Base-by-base conservation (phyloP, 2,329 filamentous ascomycete genomes). In the Verticillium alfalfae region DNA sequence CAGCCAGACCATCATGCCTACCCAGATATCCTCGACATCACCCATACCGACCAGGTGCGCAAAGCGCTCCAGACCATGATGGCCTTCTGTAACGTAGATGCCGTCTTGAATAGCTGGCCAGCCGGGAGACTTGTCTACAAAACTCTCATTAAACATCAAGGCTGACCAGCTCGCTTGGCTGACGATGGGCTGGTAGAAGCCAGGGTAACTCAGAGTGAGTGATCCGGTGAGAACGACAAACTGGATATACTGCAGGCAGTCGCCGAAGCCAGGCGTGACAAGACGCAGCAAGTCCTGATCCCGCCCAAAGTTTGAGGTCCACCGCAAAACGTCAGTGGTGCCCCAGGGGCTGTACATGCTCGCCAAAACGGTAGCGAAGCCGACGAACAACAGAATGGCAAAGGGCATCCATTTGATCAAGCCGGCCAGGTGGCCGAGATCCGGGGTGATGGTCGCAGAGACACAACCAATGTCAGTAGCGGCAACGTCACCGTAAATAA, bases 251-350 rank as follows among this genome's bases (percentile, higher is more conserved):
- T 98, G 93, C 61, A 99, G 81, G 70, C 95, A 99, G 72, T 99
- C 95, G 7, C 92, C 93, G 72, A 99, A 98, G 1, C 95, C 95
- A 5, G 95, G 95, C 0, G 95, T 99, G 38, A 99, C 92, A 57
- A 99, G 81, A 61, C 95, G 88, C 60, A 99, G 81, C 66, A 97
- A 80, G 76, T 99, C 95, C 64, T 92, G 91, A 69, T 99, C 95
- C 67, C 94, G 88, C 39, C 95, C 95, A 72, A 96, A 98, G 72
- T 99, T 99, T 71, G 92, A 96, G n/a, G 92, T 93, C 93, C 94
- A 99, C 67, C 91, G 88, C 73, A 98, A 98, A 22, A 94, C 83
- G 72, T 99, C 91, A 8, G 87, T 87, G 1, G 92, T 91, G 22
- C 95, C 95, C 94, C 95, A 99, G 0, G 95, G 95, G 70, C 93